Base-by-base conservation (phyloP, 805 yeast species). In the Zygotorulaspora chibaensis region DNA sequence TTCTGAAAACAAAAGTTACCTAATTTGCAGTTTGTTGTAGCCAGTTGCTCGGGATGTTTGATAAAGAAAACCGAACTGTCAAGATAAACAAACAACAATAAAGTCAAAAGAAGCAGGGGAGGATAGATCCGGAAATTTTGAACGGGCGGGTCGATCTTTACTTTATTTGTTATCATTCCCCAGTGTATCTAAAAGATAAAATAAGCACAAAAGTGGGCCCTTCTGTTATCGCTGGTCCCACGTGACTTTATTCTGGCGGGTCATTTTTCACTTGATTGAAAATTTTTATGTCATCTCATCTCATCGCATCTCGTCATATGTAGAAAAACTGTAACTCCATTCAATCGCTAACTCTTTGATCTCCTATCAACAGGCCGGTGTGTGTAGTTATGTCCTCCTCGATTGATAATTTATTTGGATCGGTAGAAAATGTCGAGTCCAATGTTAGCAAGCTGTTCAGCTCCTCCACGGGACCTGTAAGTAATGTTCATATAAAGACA, bases 391-490 rank as follows among this genome's bases (percentile, higher is more conserved):
- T 50, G 51, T 47, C 51, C 9, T 59, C 69, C 23, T 59, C 67
- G 27, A 47, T 70, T 37, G 55, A 56, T 43, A 60, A 57, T 28
- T 52, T 71, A 11, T 71, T 71, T 51, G 68, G 68, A 13, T 46
- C 48, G 8, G 61, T 60, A 15, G 57, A 56, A 23, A 64, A 63
- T 33, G 60, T 65, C 17, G 69, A 67, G 20, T 54, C 67, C 8
- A 51, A 56, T n/a, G 61, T 67, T 10, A 58, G 59, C 25, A 52
- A 67, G 26, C 65, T 76, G 44, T 68, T 73, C 45, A 53, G 68
- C 28, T 61, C 63, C 37, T 62, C 72, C 10, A 55, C 74, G 23
- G 79, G 77, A 16, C 80, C 82, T 11, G 72, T 82, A n/a, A 65
- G 71, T 42, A 50, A 50, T 16, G 18, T 38, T 12, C 40, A 50